These are phyloP conservation scores for Apiotrichum sp. DNA, from an alignment of 1,284 basidiomycete genomes.

Conservation along the genomic window DNA sequence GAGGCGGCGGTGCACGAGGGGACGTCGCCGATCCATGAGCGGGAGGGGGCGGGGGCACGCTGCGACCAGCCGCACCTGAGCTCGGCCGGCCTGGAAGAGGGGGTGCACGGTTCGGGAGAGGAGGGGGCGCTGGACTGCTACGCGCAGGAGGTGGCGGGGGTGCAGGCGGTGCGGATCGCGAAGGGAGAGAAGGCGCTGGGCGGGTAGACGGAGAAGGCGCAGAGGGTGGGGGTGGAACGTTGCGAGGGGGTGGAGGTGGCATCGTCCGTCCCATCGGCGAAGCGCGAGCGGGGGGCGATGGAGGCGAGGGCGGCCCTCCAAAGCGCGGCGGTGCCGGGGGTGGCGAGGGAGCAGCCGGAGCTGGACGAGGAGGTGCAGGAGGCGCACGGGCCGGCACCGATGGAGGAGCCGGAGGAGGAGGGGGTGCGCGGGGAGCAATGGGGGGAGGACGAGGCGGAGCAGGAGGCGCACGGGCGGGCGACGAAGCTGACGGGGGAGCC, in stretches of 20 bases:
- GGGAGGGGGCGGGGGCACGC: conserved; percentile 1
- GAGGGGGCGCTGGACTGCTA: conserved; percentile 5
- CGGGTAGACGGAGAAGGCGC: conserved; percentile 35
- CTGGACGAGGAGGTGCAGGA: conserved; percentile 59
- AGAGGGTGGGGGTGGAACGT: conserved; percentile 35
- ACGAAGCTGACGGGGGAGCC: conserved; percentile 7
- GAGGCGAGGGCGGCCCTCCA: conserved; percentile 3
- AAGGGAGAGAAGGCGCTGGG: background rate
- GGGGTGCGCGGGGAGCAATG: conserved; percentile 15
- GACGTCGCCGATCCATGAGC: conserved; percentile 18
- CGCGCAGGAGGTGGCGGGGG: conserved; percentile 20
- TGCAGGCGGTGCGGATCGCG: conserved; percentile 8
- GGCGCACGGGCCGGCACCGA: conserved; percentile 55
- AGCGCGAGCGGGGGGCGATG: background rate
- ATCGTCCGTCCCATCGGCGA: background rate
- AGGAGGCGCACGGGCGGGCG: conserved; percentile 18
- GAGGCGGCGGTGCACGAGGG: conserved; percentile 37
- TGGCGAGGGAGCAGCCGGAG: conserved; percentile 20
- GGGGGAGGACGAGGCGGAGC: conserved; percentile 25
- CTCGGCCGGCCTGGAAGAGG: conserved; percentile 57
- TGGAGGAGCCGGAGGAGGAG: conserved; percentile 16
- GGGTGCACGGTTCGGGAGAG: conserved; percentile 56
- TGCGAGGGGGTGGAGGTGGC: conserved; percentile 14
- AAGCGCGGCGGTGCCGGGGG: background rate
- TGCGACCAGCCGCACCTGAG: background rate